phyloP scores from a whole-genome alignment of 1,284 basidiomycete genomes.

The Rhodofomes roseus region DNA sequence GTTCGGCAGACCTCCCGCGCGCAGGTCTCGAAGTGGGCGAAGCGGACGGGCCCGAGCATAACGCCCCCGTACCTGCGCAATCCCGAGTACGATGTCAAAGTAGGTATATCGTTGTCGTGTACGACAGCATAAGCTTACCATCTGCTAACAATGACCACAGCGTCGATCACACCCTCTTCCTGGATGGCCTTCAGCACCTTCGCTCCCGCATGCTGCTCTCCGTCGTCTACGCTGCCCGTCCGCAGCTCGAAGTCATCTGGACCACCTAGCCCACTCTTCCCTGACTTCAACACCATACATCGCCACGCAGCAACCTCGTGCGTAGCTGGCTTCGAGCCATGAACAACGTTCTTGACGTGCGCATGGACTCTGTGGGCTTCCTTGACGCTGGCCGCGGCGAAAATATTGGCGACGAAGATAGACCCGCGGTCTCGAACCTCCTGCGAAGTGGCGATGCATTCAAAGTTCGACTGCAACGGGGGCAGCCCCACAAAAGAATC shows the following conservation, averaged over 20 bases:
- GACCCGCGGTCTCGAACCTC: slow-evolving; percentile 72
- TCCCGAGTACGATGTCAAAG: too few species aligned
- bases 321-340: slow-evolving; percentile 51
- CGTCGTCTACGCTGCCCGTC: slow-evolving; percentile 64
- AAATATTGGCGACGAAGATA: slow-evolving; percentile 60
- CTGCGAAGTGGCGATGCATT: slow-evolving; percentile 57
- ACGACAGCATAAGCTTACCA: slow-evolving; percentile 65
- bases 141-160: slow-evolving; percentile 71
- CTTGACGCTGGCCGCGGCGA: slow-evolving; percentile 43
- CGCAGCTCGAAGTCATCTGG: slow-evolving; percentile 70
- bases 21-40: slow-evolving; percentile 75
- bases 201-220: slow-evolving; percentile 65
- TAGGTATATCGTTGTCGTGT: too few species aligned
- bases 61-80: slow-evolving; percentile 76
- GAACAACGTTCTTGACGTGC: slow-evolving; percentile 50
- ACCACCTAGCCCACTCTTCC: slow-evolving; percentile 62
- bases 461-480: slow-evolving; percentile 42
- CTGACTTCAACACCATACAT: slow-evolving; percentile 67
- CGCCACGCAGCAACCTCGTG: slow-evolving; percentile 76
- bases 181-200: slow-evolving; percentile 69
- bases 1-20: slow-evolving; percentile 66
- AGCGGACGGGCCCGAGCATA: slow-evolving; percentile 67
- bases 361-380: slow-evolving; percentile 44
- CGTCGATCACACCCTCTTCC: slow-evolving; percentile 53
- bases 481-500: slow-evolving; percentile 46